Percentiles rank a stretch among this genome's conserved stretches.
Evolutionary conservation across 1,284 basidiomycete species (phyloP).

Genomic region (Meripilus lineatus): DNA sequence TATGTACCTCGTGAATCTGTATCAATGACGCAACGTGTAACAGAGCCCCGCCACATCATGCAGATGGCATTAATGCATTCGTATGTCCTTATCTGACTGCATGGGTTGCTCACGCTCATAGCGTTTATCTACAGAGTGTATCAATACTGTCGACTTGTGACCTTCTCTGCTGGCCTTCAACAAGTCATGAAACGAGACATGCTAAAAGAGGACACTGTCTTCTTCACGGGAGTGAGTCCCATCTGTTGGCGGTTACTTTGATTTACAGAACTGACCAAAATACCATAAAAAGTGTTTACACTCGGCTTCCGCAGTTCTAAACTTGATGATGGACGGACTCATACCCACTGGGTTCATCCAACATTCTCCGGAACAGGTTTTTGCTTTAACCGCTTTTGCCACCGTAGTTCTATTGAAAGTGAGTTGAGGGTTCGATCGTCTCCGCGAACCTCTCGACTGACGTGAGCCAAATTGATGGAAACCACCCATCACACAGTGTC

Average conservation of each 20-base stretch:
- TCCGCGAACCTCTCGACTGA: background rate
- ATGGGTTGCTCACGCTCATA: background rate
- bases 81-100: conserved; percentile 14
- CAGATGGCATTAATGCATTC: conserved; percentile 25
- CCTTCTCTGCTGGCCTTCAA: conserved; percentile 29
- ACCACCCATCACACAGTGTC: conserved; percentile 14
- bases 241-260: too few species aligned
- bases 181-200: conserved; percentile 19
- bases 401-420: conserved; percentile 33
- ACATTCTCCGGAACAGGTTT: conserved; percentile 39
- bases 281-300: conserved; percentile 23
- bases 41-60: conserved; percentile 20
- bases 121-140: conserved; percentile 19
- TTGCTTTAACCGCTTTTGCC: conserved; percentile 37
- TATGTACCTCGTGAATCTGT: background rate
- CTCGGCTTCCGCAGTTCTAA: conserved; percentile 27
- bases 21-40: background rate
- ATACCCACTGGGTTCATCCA: conserved; percentile 29
- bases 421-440: background rate
- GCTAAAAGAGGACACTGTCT: conserved; percentile 17
- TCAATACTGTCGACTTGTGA: conserved; percentile 30
- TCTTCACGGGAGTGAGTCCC: conserved; percentile 18
- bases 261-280: too few species aligned
- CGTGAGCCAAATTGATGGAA: background rate
- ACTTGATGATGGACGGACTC: conserved; percentile 26